These are phyloP conservation scores for Secale cereale DNA, from an alignment of 176 grass and related monocot genomes.

Conservation along the genomic window DNA sequence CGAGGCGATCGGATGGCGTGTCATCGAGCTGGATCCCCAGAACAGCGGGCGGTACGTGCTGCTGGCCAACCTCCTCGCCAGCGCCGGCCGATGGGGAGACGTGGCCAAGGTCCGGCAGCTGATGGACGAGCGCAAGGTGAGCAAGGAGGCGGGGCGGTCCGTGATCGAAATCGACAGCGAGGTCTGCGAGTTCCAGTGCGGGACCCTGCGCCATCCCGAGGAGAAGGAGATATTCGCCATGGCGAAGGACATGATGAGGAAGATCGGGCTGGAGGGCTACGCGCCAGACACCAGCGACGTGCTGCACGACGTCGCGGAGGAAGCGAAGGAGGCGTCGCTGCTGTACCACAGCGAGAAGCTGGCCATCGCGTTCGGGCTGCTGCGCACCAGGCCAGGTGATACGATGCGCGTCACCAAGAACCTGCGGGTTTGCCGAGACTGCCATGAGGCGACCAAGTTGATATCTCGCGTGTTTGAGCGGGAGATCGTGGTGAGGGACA, in stretches of 20 bases:
- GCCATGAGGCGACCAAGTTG: conserved; percentile 60
- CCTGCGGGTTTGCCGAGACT: conserved; percentile 67
- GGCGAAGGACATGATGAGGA: conserved; percentile 56
- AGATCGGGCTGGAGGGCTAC: conserved; percentile 61
- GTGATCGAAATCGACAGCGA: conserved; percentile 56
- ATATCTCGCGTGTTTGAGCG: conserved; percentile 57
- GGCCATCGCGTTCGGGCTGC: conserved; percentile 69
- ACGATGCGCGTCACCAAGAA: conserved; percentile 68
- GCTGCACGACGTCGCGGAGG: conserved; percentile 41
- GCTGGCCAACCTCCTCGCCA: conserved; percentile 71
- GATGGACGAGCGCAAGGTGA: conserved; percentile 63
- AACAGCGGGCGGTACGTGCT: conserved; percentile 80
- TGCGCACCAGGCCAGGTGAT: conserved; percentile 36
- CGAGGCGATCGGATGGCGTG: conserved; percentile 49
- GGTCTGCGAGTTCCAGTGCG: conserved; percentile 57
- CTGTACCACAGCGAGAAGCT: conserved; percentile 90
- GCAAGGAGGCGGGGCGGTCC: conserved; percentile 63
- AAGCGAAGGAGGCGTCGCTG: conserved; percentile 53
- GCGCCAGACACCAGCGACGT: conserved; percentile 33
- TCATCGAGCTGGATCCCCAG: conserved; percentile 63
- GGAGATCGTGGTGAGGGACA: conserved; percentile 72
- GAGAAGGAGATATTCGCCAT: conserved; percentile 62
- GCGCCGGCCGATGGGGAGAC: conserved; percentile 58
- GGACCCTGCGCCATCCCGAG: conserved; percentile 43
- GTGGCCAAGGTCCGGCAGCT: conserved; percentile 51